phyloP scores from a whole-genome alignment of 1,139 yeast species.

The Spathaspora sp. region DNA sequence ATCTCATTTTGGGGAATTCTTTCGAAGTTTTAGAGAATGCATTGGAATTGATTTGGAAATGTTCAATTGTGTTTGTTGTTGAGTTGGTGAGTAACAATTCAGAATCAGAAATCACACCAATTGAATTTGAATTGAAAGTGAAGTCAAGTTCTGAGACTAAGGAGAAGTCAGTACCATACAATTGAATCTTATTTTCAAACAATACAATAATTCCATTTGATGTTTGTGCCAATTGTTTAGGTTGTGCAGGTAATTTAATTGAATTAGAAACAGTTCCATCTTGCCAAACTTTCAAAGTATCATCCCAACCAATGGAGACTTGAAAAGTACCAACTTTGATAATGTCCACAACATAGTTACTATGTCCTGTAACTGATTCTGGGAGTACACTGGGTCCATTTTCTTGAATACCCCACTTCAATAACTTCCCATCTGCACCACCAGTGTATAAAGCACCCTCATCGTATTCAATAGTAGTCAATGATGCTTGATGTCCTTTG shows the following conservation, averaged over 20 bases:
- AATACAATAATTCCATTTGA: conserved; percentile 39
- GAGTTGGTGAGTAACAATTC: conserved; percentile 53
- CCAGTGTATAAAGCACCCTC: conserved; percentile 54
- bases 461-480: conserved; percentile 49
- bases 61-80: conserved; percentile 33
- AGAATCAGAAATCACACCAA: conserved; percentile 26
- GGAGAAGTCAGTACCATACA: conserved; percentile 28
- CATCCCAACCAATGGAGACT: conserved; percentile 85
- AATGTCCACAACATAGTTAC: conserved; percentile 57
- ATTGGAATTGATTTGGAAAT: conserved; percentile 21
- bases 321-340: conserved; percentile 25
- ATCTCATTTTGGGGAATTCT: conserved; percentile 50
- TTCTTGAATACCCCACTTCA: conserved; percentile 50
- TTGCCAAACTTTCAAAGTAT: conserved; percentile 55
- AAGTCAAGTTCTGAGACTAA: conserved; percentile 25
- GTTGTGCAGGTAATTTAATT: conserved; percentile 55
- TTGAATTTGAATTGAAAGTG: conserved; percentile 39
- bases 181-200: conserved; percentile 46
- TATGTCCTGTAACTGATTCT: conserved; percentile 36
- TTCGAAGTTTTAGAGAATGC: conserved; percentile 13
- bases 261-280: conserved; percentile 26
- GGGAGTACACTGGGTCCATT: conserved; percentile 37
- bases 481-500: conserved; percentile 78
- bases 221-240: conserved; percentile 48
- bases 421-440: conserved; percentile 79